Percentiles rank a stretch among this genome's conserved stretches.
Evolutionary conservation across 1,284 basidiomycete genomes (phyloP).

Genomic region (Fistulinella cinereoalba): DNA sequence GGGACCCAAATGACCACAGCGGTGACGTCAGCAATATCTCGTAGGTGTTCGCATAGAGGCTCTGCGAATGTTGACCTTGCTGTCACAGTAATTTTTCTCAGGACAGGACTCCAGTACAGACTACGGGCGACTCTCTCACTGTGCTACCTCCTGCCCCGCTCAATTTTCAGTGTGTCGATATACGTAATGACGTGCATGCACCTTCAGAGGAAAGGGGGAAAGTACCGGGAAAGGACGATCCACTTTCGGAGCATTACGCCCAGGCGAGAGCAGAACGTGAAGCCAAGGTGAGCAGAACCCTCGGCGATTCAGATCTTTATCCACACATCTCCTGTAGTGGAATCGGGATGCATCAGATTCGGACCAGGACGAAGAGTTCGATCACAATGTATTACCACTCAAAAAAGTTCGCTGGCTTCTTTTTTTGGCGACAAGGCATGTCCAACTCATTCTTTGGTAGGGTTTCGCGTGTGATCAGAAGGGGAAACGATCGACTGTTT

Average conservation of each 20-base stretch:
- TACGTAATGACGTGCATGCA: slow-evolving; percentile 3
- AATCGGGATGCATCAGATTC: slow-evolving; percentile 23
- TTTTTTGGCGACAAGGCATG: neutral
- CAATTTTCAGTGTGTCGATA: slow-evolving; percentile 12
- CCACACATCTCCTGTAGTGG: slow-evolving; percentile 18
- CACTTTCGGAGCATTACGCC: slow-evolving; percentile 60
- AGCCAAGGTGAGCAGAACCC: slow-evolving; percentile 35
- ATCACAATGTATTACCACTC: neutral
- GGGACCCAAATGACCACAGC: slow-evolving; percentile 13
- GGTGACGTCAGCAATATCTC: slow-evolving; percentile 39
- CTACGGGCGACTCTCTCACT: slow-evolving; percentile 7
- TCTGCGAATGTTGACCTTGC: slow-evolving; percentile 1
- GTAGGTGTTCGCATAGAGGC: slow-evolving; percentile 29
- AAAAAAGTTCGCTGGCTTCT: slow-evolving; percentile 14
- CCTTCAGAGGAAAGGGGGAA: slow-evolving; percentile 4
- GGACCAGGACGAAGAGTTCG: slow-evolving; percentile 16
- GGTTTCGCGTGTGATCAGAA: slow-evolving; percentile 61
- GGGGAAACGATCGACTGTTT: slow-evolving; percentile 31
- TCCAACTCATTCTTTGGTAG: slow-evolving; percentile 28
- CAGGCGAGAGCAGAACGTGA: slow-evolving; percentile 50
- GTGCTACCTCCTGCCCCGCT: slow-evolving; percentile 30
- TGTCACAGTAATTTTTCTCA: slow-evolving; percentile 36
- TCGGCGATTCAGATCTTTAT: neutral
- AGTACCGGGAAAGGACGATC: slow-evolving; percentile 39
- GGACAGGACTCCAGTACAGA: slow-evolving; percentile 8